Base-by-base conservation (phyloP, 2,329 filamentous ascomycete species). In the Fusarium bulbicola region DNA sequence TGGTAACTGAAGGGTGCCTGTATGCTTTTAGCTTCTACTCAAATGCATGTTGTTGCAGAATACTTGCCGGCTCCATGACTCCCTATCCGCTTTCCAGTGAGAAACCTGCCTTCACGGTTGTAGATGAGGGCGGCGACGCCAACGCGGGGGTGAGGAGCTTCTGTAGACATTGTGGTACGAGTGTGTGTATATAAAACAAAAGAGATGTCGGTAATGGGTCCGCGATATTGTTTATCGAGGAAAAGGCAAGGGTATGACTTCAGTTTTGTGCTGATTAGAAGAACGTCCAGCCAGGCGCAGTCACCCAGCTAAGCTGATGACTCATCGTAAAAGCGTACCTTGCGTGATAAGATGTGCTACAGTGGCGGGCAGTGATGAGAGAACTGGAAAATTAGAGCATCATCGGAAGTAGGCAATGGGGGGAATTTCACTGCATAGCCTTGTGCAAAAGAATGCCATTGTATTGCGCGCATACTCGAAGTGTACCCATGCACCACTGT, bases 1-100 rank as follows among this genome's bases (percentile, higher is more conserved):
- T 0, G 93, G 92, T 20, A 94, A 87, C 56, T 90, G 91, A 82
- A 87, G 90, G 0, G 88, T 90, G 3, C 88, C 90, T 88, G 37
- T 16, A 2, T 67, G 0, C 6, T 69, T 73, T 81, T 49, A 58
- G 20, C n/a, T 37, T 32, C 12, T 0, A 10, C 5, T 12, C n/a
- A 15, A 26, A 34, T 3, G 20, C 7, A 7, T 21, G 2, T 26
- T 26, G 6, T 12, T 16, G 11, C 10, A 36, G 2, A 20, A 45
- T 5, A 4, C 80, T 64, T 74, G 87, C 87, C 86, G 37, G 81
- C 79, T 13, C 87, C 87, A 46, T 88, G 86, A 59, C 83, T 85
- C 4, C 85, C 84, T 60, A 82, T 82, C 18, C 88, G 84, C 63
- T 83, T 83, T 8, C 88, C 86, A 7, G 87, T 73, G 11, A 89